These are phyloP conservation scores for Narthecium ossifragum DNA, from an alignment of 106 monocot species.

Conservation along the genomic window DNA sequence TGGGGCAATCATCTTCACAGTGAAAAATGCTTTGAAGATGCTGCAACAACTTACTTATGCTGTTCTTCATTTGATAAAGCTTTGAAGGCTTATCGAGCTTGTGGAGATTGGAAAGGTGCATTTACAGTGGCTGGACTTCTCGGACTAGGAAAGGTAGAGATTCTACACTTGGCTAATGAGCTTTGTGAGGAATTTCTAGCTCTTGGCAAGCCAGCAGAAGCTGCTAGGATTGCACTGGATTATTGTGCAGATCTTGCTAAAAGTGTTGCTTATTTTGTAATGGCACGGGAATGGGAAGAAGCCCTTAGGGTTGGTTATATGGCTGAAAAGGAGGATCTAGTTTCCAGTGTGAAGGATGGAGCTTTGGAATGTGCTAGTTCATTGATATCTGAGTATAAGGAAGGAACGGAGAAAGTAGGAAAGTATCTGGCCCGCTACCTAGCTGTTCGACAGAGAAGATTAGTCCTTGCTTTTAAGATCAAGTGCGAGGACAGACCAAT, in stretches of 20 bases:
- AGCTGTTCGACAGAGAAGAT: constrained; percentile 86
- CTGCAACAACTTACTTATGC: constrained; percentile 73
- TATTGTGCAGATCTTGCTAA: constrained; percentile 67
- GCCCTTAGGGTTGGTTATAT: constrained; percentile 70
- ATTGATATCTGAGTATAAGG: constrained; percentile 65
- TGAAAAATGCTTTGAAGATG: constrained; percentile 67
- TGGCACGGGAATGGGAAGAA: constrained; percentile 90
- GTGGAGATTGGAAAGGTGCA: constrained; percentile 89
- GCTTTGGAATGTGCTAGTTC: constrained; percentile 64
- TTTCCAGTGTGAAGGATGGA: constrained; percentile 42
- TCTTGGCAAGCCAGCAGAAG: constrained; percentile 81
- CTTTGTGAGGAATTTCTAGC: constrained; percentile 91
- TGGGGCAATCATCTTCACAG: constrained; percentile 86
- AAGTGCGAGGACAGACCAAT: constrained; percentile 43
- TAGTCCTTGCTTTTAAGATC: constrained; percentile 70
- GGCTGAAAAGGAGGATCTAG: constrained; percentile 58
- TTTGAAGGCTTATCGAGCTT: constrained; percentile 63
- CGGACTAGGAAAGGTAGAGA: constrained; percentile 29
- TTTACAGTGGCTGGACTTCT: constrained; percentile 66
- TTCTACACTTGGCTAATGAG: constrained; percentile 62
- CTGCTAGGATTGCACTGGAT: constrained; percentile 79
- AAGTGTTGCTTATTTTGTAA: constrained; percentile 56
- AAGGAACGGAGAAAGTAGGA: constrained; percentile 69
- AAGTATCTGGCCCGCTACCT: constrained; percentile 83
- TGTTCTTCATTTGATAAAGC: constrained; percentile 71